Percentiles rank a stretch among this genome's conserved stretches.
Evolutionary conservation across 768 basidiomycete genomes (phyloP).

Genomic region (Ephemerocybe angulata): DNA sequence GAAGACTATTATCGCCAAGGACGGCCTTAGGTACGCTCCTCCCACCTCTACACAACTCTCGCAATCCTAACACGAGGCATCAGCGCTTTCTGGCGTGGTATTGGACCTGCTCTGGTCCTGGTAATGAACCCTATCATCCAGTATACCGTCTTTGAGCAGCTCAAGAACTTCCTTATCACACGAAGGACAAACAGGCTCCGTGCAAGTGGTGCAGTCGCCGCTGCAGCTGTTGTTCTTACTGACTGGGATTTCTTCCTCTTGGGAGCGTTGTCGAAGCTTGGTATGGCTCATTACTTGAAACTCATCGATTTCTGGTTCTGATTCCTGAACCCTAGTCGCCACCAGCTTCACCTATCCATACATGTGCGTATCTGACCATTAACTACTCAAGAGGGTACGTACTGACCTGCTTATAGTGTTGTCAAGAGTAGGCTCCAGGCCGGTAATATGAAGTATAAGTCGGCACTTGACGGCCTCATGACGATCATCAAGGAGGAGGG

Average conservation of each 20-base stretch:
- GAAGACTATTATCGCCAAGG: conserved; percentile 63
- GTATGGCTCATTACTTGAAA: conserved; percentile 34
- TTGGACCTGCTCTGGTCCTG: conserved; percentile 89
- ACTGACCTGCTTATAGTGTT: conserved; percentile 36
- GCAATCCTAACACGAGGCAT: conserved; percentile 1
- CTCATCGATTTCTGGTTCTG: not conserved
- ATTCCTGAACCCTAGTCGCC: conserved; percentile 33
- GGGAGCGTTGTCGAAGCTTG: conserved; percentile 90
- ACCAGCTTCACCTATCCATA: conserved; percentile 49
- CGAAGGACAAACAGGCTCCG: conserved; percentile 54
- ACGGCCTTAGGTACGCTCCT: conserved; percentile 49
- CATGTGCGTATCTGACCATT: conserved; percentile 32
- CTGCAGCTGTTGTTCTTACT: conserved; percentile 51
- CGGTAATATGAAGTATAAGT: conserved; percentile 71
- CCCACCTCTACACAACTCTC: not conserved
- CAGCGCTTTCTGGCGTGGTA: conserved; percentile 86
- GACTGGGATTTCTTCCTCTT: conserved; percentile 93
- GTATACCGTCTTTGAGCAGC: conserved; percentile 93
- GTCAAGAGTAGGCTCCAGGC: conserved; percentile 80
- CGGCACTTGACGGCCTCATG: conserved; percentile 71
- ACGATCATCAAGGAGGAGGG: conserved; percentile 80
- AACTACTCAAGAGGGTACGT: not conserved
- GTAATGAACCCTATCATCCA: conserved; percentile 94
- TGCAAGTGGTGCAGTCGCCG: conserved; percentile 39
- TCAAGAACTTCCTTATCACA: conserved; percentile 79